Evolutionary conservation across 805 yeast genomes (phyloP).

Genomic region (Saturnispora galanensis): DNA sequence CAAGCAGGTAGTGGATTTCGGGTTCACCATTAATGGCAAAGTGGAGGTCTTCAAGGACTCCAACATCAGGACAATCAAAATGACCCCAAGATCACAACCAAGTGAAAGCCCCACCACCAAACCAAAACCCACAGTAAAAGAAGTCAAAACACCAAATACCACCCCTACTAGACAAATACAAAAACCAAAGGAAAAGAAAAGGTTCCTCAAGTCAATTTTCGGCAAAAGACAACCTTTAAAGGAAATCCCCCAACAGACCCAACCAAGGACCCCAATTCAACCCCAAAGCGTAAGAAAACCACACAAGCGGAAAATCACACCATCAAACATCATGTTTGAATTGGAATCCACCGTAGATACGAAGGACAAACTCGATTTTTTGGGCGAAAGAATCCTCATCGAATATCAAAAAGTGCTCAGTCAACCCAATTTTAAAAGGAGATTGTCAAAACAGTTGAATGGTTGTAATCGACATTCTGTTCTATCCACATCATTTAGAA

Average conservation of each 20-base stretch:
- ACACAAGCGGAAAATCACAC: neutral
- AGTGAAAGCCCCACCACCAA: neutral
- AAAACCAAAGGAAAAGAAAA: neutral
- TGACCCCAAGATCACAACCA: slow-evolving; percentile 57
- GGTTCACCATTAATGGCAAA: slow-evolving; percentile 42
- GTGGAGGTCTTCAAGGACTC: slow-evolving; percentile 41
- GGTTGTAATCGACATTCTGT: slow-evolving; percentile 16
- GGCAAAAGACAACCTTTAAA: slow-evolving; percentile 3
- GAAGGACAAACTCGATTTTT: slow-evolving; percentile 41
- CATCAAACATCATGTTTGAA: slow-evolving; percentile 3
- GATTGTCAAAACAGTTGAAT: slow-evolving; percentile 20
- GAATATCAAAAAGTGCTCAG: slow-evolving; percentile 42
- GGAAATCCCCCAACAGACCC: neutral
- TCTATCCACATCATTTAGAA: slow-evolving; percentile 13
- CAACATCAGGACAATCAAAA: slow-evolving; percentile 36
- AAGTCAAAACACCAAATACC: neutral
- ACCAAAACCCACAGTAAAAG: slow-evolving; percentile 2
- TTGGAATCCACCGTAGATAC: slow-evolving; percentile 6
- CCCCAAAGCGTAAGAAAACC: neutral
- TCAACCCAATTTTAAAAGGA: slow-evolving; percentile 14
- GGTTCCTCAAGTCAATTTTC: neutral
- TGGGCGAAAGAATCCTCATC: slow-evolving; percentile 62
- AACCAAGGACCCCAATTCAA: neutral
- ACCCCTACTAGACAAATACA: neutral
- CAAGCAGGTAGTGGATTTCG: slow-evolving; percentile 20